Conservation (phyloP, 2,329 filamentous ascomycete genomes). For the Neonectria magnoliae region DNA sequence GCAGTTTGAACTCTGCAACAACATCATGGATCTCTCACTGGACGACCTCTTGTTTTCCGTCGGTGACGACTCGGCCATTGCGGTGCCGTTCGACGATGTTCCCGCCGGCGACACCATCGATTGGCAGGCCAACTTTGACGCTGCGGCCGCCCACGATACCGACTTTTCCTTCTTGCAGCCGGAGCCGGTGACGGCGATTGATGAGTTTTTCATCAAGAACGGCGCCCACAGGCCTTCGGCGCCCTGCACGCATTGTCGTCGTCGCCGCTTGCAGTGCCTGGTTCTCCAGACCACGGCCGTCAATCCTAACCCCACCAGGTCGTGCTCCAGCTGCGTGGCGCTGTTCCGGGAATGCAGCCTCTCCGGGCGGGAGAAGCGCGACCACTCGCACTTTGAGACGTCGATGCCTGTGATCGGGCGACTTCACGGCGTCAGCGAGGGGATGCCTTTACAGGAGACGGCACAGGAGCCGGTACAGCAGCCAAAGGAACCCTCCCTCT, state of each 20-base stretch:
- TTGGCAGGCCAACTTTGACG: conserved; percentile 35
- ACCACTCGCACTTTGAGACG: conserved; percentile 58
- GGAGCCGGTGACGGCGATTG: conserved; percentile 42
- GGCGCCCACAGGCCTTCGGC: conserved; percentile 54
- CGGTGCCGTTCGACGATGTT: conserved; percentile 28
- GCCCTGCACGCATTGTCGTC: conserved; percentile 57
- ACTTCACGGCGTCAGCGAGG: conserved; percentile 59
- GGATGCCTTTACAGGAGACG: conserved; percentile 5
- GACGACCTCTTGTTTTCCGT: conserved; percentile 38
- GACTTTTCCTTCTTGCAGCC: conserved; percentile 37
- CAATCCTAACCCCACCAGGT: conserved; percentile 59
- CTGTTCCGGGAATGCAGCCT: conserved; percentile 62
- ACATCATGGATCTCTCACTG: conserved; percentile 34
- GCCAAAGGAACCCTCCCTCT: conserved; percentile 23
- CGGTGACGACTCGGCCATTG: conserved; percentile 27
- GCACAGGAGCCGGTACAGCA: conserved; percentile 4
- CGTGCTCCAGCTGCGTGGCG: conserved; percentile 62
- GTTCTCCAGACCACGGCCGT: conserved; percentile 57
- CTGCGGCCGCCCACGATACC: conserved; percentile 9
- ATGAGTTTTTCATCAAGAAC: conserved; percentile 52
- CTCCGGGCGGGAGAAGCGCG: conserved; percentile 55
- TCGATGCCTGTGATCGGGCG: conserved; percentile 57
- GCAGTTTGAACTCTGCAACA: too few relatives aligned
- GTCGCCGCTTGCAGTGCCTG: conserved; percentile 57
- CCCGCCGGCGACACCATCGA: conserved; percentile 30